These are phyloP conservation scores for Kuraishia piskuri DNA, from an alignment of 805 yeast genomes.

Conservation along the genomic window DNA sequence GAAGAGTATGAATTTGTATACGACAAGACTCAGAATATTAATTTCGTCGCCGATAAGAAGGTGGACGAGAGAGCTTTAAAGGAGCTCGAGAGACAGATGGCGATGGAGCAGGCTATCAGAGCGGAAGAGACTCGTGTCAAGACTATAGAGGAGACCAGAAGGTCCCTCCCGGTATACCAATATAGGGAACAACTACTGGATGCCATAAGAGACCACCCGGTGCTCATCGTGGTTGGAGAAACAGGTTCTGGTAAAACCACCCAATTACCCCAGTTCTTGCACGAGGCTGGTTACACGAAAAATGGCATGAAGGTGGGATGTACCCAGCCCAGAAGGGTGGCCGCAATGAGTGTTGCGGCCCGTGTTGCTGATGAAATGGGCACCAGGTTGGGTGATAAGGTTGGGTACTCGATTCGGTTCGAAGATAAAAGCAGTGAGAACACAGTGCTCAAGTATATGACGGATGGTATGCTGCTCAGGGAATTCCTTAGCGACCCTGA, in stretches of 20 bases:
- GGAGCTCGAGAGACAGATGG: constrained; percentile 20
- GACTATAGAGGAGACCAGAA: constrained; percentile 42
- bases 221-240: constrained; percentile 79
- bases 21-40: constrained; percentile 54
- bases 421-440: constrained; percentile 63
- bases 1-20: constrained; percentile 67
- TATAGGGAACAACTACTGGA: constrained; percentile 53
- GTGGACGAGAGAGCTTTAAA: constrained; percentile 14
- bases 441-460: constrained; percentile 80
- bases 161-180: constrained; percentile 67
- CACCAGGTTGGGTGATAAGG: constrained; percentile 71
- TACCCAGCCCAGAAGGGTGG: constrained; percentile 93
- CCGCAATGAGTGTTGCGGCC: constrained; percentile 83
- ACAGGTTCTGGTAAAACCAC: constrained; percentile 97
- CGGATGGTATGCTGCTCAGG: constrained; percentile 90
- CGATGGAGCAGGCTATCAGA: constrained; percentile 21
- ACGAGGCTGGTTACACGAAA: constrained; percentile 71
- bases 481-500: constrained; percentile 78
- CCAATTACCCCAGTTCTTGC: constrained; percentile 80
- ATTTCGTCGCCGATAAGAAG: constrained; percentile 38
- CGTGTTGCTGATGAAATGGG: constrained; percentile 90
- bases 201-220: constrained; percentile 57
- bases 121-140: constrained; percentile 26
- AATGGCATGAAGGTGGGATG: constrained; percentile 60
- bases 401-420: constrained; percentile 84